These are phyloP conservation scores for Dissoconium aciculare DNA, from an alignment of 2,329 filamentous ascomycete genomes.

Conservation along the genomic window DNA sequence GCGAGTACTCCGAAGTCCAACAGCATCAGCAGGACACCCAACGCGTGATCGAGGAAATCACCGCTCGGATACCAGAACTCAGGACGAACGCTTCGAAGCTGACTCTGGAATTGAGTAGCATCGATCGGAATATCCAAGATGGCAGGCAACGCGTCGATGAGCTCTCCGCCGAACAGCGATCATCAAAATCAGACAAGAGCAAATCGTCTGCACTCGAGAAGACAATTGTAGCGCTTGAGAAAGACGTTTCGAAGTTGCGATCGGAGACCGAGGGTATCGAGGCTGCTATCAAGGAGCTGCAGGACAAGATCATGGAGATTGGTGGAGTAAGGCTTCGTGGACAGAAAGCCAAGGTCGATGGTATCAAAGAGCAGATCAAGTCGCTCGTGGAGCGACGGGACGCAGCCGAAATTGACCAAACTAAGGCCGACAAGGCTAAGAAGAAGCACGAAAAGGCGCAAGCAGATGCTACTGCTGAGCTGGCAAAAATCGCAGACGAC, in stretches of 20 bases:
- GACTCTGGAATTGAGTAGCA: slow-evolving; percentile 72
- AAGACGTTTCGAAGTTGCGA: slow-evolving; percentile 65
- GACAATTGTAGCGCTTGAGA: slow-evolving; percentile 58
- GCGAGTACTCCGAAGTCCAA: slow-evolving; percentile 70
- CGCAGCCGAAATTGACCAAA: slow-evolving; percentile 70
- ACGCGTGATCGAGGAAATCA: slow-evolving; percentile 52
- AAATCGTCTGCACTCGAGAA: slow-evolving; percentile 60
- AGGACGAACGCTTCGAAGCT: slow-evolving; percentile 90
- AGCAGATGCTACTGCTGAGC: slow-evolving; percentile 63
- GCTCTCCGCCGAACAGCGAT: slow-evolving; percentile 63
- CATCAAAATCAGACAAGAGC: slow-evolving; percentile 63
- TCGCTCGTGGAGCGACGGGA: slow-evolving; percentile 69
- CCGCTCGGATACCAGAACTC: slow-evolving; percentile 64
- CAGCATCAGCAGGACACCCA: slow-evolving; percentile 73
- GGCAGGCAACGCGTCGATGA: slow-evolving; percentile 75
- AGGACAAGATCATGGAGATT: slow-evolving; percentile 97
- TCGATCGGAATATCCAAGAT: slow-evolving; percentile 69
- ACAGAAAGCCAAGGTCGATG: slow-evolving; percentile 82
- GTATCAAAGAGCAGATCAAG: slow-evolving; percentile 71
- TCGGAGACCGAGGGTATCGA: slow-evolving; percentile 80
- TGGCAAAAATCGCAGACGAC: slow-evolving; percentile 56
- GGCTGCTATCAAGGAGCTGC: slow-evolving; percentile 78
- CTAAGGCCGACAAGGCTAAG: slow-evolving; percentile 87
- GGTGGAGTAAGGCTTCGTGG: slow-evolving; percentile 83
- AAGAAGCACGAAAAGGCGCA: slow-evolving; percentile 74